A percentile compares a stretch with the other conserved stretches of the same genome.
Conservation (phyloP, 768 basidiomycete species). For the Pisolithus albus region DNA sequence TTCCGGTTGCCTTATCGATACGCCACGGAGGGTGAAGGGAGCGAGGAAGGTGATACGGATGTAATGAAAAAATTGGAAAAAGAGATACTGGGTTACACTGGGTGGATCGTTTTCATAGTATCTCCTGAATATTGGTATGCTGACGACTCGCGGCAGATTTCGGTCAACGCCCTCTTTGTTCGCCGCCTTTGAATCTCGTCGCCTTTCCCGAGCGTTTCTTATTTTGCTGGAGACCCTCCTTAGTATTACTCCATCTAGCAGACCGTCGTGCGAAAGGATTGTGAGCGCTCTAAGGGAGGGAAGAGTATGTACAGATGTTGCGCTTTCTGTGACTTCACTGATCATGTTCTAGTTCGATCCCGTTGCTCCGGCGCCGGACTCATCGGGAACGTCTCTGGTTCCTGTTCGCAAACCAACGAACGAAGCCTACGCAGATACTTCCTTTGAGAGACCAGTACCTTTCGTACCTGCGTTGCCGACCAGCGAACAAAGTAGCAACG, state of each 20-base stretch:
- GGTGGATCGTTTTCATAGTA: conserved; percentile 37
- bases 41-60: conserved; percentile 45
- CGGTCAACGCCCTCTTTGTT: conserved; percentile 44
- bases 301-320: conserved; percentile 43
- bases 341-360: conserved; percentile 27
- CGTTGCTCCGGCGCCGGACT: conserved; percentile 1
- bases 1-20: conserved; percentile 82
- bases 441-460: conserved; percentile 7
- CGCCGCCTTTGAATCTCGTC: conserved; percentile 59
- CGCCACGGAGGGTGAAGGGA: conserved; percentile 52
- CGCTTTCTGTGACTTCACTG: background rate
- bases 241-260: conserved; percentile 47
- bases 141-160: conserved; percentile 35
- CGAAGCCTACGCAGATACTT: conserved; percentile 7
- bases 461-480: conserved; percentile 10
- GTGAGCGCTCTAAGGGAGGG: conserved; percentile 62
- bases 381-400: conserved; percentile 16
- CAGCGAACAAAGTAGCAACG: conserved; percentile 4
- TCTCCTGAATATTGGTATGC: background rate
- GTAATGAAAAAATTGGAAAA: conserved; percentile 64
- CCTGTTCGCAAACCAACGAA: conserved; percentile 15
- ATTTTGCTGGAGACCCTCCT: conserved; percentile 69
- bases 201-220: conserved; percentile 64
- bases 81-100: conserved; percentile 69
- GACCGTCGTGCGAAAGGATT: conserved; percentile 72